These are phyloP conservation scores for Colletotrichum cuscutae DNA, from an alignment of 2,329 filamentous ascomycete genomes.

Conservation along the genomic window DNA sequence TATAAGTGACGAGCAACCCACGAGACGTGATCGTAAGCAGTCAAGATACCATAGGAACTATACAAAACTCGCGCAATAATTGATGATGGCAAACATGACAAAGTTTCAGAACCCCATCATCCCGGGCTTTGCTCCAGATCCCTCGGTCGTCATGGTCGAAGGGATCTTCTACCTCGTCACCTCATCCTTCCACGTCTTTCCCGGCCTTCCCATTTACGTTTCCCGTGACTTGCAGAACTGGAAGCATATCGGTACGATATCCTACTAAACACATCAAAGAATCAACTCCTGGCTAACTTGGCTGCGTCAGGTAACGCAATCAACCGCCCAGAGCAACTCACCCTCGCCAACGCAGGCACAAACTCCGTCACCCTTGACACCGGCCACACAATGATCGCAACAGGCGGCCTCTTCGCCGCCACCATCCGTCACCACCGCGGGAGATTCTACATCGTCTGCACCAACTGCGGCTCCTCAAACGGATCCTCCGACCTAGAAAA, in stretches of 20 bases:
- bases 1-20: neutral
- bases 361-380: constrained; percentile 11
- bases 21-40: no score
- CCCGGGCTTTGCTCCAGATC: constrained; percentile 44
- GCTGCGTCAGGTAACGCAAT: constrained; percentile 17
- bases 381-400: constrained; percentile 18
- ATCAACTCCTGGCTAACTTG: no score
- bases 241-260: no score
- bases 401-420: constrained; percentile 38
- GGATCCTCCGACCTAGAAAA: constrained; percentile 6
- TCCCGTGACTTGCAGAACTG: constrained; percentile 46
- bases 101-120: constrained; percentile 46
- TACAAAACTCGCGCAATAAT: no score
- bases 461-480: constrained; percentile 32
- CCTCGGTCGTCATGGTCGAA: constrained; percentile 42
- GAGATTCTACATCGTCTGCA: constrained; percentile 40
- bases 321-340: constrained; percentile 17
- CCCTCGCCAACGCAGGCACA: neutral
- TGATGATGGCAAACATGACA: no score
- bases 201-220: constrained; percentile 56
- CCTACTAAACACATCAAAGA: no score
- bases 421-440: constrained; percentile 39
- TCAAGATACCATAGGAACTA: no score
- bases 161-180: constrained; percentile 54
- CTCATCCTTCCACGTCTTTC: constrained; percentile 69